Evolutionary conservation across 305 asterid genomes (phyloP).

Genomic region (Ajuga reptans): DNA sequence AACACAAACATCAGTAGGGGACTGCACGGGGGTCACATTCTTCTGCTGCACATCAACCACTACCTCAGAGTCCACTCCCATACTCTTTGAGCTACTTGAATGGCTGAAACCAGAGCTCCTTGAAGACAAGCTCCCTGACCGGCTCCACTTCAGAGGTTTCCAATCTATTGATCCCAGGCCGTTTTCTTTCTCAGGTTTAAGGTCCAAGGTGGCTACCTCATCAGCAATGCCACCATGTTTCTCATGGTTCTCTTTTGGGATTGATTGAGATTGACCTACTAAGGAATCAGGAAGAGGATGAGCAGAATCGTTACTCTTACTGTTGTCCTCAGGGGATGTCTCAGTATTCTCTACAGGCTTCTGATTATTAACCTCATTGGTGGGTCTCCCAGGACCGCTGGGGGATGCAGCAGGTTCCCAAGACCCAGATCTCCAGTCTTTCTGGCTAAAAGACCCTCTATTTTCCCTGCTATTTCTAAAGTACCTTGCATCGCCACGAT

Average conservation of each 20-base stretch:
- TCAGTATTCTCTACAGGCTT: slow-evolving; percentile 48
- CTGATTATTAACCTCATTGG: slow-evolving; percentile 36
- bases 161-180: slow-evolving; percentile 55
- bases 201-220: slow-evolving; percentile 30
- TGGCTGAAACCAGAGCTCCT: slow-evolving; percentile 74
- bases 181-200: slow-evolving; percentile 54
- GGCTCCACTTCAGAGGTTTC: slow-evolving; percentile 75
- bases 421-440: slow-evolving; percentile 48
- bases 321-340: slow-evolving; percentile 25
- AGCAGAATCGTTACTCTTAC: slow-evolving; percentile 24
- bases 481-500: slow-evolving; percentile 56
- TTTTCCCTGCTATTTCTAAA: slow-evolving; percentile 55
- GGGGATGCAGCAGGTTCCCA: slow-evolving; percentile 43
- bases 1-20: slow-evolving; percentile 47
- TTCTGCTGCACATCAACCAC: slow-evolving; percentile 50
- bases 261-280: slow-evolving; percentile 31
- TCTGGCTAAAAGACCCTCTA: slow-evolving; percentile 55
- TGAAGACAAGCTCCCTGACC: slow-evolving; percentile 74
- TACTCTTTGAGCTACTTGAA: slow-evolving; percentile 65
- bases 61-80: slow-evolving; percentile 55
- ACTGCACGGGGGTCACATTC: slow-evolving; percentile 41
- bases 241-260: slow-evolving; percentile 42
- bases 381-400: slow-evolving; percentile 48
- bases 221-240: slow-evolving; percentile 32
- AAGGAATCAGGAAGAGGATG: slow-evolving; percentile 37